Base-by-base conservation (phyloP, 306 rosid species). In the Sphenostylis stenocarpa region DNA sequence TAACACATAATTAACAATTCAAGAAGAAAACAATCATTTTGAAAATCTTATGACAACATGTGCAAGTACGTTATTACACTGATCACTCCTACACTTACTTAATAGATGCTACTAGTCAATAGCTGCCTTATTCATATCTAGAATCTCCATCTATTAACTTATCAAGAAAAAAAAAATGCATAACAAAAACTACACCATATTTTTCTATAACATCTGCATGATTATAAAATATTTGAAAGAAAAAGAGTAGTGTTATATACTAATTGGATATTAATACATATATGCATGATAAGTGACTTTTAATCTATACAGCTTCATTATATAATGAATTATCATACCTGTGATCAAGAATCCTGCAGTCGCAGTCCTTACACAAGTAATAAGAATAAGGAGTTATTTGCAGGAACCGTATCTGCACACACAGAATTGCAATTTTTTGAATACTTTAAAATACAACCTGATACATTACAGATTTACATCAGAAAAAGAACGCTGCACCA, bases 351-450 rank as follows among this genome's bases (percentile, higher is more conserved):
- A 63, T 52, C 88, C 75, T 86, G 85, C 98, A 94, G 81, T 94
- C 96, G 90, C 98, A 94, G 76, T 90, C 96, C 87, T 89, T 92
- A 82, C 98, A 94, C 38, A 94, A 85, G 86, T 89, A 89, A 78
- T 75, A 90, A 7, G 97, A 90, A 81, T 90, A 91, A 17, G 98
- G 98, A 65, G 78, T 77, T 84, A 94, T 84, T 77, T 80, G 97
- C 80, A 94, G 83, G 81, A 90, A 94, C 47, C 97, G 93, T 52
- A 94, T 83, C 98, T 94, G 93, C 76, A 74, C 2, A 78, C 60
- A 81, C 55, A 62, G 47, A 80, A 72, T 81, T 55, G 70, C 26
- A 82, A 66, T 41, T n/a, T n/a, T n/a, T 44, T 38, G 69, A 15
- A 83, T 53, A 85, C 11, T 48, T 70, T 53, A 36, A 77, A n/a